phyloP scores from a whole-genome alignment of 192 early-diverging fungal genomes.

The Backusella tuberculispora region DNA sequence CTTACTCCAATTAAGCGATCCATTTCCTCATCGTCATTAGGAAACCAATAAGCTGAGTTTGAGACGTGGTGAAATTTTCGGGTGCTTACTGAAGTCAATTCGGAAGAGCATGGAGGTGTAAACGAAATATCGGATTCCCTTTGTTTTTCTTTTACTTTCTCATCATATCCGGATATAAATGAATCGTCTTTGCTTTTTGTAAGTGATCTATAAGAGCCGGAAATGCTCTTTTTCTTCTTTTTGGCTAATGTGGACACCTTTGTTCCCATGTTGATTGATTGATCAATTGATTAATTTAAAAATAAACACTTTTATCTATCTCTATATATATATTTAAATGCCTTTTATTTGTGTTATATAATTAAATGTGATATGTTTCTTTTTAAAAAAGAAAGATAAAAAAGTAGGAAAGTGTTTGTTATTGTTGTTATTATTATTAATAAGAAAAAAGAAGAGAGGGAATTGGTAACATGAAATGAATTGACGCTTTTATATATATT shows the following conservation, averaged over 20 bases:
- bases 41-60: constrained; percentile 32
- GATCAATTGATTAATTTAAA: background rate
- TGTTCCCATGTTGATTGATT: background rate
- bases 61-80: constrained; percentile 14
- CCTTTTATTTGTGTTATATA: too few relatives aligned
- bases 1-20: constrained; percentile 37
- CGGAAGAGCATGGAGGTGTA: background rate
- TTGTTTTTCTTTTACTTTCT: background rate
- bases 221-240: constrained; percentile 8
- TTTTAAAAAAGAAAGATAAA: background rate
- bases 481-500: constrained; percentile 2
- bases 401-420: background rate
- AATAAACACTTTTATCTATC: too few relatives aligned
- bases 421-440: background rate
- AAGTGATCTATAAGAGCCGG: constrained; percentile 2
- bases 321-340: too few relatives aligned
- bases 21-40: constrained; percentile 40
- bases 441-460: background rate
- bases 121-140: background rate
- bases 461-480: background rate
- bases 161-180: background rate
- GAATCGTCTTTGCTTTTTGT: background rate
- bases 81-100: background rate
- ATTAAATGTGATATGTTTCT: background rate
- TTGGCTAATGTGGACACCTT: constrained; percentile 1